Percentiles rank a stretch among this genome's conserved stretches.
Evolutionary conservation across 2,329 filamentous ascomycete genomes (phyloP).

Genomic region (Colletotrichum sp.): DNA sequence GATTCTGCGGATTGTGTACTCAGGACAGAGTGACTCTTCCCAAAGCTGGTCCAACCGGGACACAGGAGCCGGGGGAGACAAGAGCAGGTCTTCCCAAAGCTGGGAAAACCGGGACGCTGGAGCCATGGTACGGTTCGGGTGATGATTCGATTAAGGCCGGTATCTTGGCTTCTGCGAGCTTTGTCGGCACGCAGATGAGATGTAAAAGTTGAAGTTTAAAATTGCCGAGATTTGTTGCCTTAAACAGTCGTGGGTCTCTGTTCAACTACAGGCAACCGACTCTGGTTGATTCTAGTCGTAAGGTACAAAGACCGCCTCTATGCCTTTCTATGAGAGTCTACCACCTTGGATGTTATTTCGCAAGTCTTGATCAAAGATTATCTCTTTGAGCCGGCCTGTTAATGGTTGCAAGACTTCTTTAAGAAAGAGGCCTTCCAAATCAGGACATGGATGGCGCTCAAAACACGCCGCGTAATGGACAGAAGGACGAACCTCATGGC

Average conservation of each 20-base stretch:
- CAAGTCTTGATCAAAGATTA: not conserved
- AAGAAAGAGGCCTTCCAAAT: not conserved
- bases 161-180: not conserved
- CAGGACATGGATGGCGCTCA: not conserved
- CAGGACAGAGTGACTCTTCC: not conserved
- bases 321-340: not conserved
- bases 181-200: not conserved
- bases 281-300: not conserved
- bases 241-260: not conserved
- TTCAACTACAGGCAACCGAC: not conserved
- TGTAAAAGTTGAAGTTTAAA: not conserved
- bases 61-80: not conserved
- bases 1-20: not conserved
- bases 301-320: not conserved
- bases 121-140: not conserved
- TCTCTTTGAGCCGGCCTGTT: not conserved
- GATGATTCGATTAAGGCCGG: not conserved
- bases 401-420: not conserved
- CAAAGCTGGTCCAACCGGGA: not conserved
- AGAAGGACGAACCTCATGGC: rapidly evolving
- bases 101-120: not conserved
- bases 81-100: not conserved
- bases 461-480: rapidly evolving
- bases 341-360: not conserved
- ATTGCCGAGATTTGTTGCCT: not conserved